phyloP scores from a whole-genome alignment of 140 eudicot genomes.

The Stevia rebaudiana region DNA sequence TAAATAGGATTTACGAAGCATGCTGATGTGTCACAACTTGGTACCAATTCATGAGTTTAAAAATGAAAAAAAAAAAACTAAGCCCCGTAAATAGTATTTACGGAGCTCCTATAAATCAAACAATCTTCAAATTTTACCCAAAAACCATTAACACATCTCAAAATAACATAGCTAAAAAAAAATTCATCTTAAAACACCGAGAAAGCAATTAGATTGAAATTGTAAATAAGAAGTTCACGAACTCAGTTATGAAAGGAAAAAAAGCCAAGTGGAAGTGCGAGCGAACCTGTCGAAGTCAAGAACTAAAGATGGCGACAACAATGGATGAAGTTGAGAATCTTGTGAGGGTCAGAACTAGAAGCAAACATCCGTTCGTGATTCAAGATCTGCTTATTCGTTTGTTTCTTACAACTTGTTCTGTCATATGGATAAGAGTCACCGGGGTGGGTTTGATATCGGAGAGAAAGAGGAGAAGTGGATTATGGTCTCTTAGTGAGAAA shows the following conservation, averaged over 20 bases:
- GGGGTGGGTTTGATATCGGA: neutral
- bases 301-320: constrained; percentile 32
- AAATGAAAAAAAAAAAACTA: too few species aligned
- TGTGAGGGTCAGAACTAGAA: constrained; percentile 28
- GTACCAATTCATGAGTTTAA: too few species aligned
- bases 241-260: neutral
- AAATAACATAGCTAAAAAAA: neutral
- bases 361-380: constrained; percentile 29
- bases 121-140: too few species aligned
- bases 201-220: neutral
- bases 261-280: neutral
- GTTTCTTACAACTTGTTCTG: neutral
- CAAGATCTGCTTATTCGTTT: neutral
- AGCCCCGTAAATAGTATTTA: too few species aligned
- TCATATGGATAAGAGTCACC: too few species aligned
- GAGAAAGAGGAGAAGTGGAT: neutral
- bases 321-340: constrained; percentile 24
- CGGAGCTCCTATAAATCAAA: too few species aligned
- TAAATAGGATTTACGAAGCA: too few species aligned
- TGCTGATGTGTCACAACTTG: too few species aligned
- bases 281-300: constrained; percentile 37
- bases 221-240: neutral
- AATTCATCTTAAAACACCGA: neutral
- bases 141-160: too few species aligned
- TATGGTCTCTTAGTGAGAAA: too few species aligned